Percentiles rank a stretch among this genome's conserved stretches.
Conservation (phyloP, 164 flowering plant species). For the Nymphaea colorata region DNA sequence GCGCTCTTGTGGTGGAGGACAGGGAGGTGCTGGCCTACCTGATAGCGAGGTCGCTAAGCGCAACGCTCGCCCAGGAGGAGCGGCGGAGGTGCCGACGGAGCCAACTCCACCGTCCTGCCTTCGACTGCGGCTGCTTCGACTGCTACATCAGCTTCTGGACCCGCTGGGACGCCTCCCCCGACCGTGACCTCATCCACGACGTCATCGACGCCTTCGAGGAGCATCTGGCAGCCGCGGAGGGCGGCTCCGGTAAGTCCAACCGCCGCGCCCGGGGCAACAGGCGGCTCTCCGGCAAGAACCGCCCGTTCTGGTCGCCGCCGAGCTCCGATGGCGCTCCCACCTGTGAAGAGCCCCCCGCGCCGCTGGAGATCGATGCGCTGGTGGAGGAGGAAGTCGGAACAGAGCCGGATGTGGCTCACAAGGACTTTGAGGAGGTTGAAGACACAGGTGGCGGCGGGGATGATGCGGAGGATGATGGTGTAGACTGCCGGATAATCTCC, state of each 20-base stretch:
- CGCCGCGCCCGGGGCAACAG: not conserved
- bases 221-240: conserved; percentile 20
- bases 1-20: conserved; percentile 44
- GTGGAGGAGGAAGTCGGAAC: not conserved
- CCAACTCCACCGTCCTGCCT: conserved; percentile 21
- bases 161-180: conserved; percentile 74
- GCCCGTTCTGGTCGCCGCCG: conserved; percentile 3
- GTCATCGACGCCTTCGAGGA: conserved; percentile 80
- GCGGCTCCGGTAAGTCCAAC: not conserved
- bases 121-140: conserved; percentile 67
- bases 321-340: not conserved
- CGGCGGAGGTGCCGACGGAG: conserved; percentile 2
- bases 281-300: not conserved
- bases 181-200: conserved; percentile 61
- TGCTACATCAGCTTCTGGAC: conserved; percentile 71
- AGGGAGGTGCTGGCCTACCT: conserved; percentile 63
- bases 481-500: no score
- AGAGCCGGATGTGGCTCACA: not conserved
- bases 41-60: conserved; percentile 35
- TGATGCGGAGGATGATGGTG: no score
- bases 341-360: not conserved
- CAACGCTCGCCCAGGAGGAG: conserved; percentile 5
- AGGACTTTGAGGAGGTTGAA: no score
- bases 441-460: no score
- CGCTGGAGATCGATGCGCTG: not conserved